These are phyloP conservation scores for Rhizoclosmatium globosum DNA, from an alignment of 192 early-diverging fungal genomes.

Conservation along the genomic window DNA sequence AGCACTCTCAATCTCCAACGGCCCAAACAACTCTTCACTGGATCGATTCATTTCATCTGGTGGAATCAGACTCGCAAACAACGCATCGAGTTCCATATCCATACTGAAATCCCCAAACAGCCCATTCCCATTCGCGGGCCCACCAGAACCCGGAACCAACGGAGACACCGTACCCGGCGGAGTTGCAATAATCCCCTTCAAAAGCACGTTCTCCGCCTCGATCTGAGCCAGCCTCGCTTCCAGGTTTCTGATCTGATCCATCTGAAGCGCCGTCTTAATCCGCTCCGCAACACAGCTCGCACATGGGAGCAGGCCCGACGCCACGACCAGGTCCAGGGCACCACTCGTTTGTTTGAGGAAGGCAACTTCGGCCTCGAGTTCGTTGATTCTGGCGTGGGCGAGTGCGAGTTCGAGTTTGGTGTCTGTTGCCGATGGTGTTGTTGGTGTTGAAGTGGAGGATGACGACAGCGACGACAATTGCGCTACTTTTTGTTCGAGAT, in stretches of 20 bases:
- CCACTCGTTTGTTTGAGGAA: neutral
- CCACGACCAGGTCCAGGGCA: neutral
- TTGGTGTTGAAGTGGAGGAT: neutral
- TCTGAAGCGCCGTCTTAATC: neutral
- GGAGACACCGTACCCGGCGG: too few species aligned
- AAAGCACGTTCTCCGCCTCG: neutral
- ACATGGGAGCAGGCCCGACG: neutral
- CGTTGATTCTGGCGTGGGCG: neutral
- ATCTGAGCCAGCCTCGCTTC: neutral
- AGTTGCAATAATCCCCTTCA: neutral
- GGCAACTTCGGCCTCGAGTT: neutral
- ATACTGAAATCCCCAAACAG: neutral
- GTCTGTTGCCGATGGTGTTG: neutral
- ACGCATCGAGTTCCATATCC: neutral
- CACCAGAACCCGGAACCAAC: too few species aligned
- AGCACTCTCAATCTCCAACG: neutral
- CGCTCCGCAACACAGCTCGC: neutral
- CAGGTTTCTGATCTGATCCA: neutral
- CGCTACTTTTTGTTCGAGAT: neutral
- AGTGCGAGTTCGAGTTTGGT: neutral
- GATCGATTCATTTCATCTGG: neutral
- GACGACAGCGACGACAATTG: neutral
- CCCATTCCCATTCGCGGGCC: too few species aligned
- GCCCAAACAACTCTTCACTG: constrained; percentile 2
- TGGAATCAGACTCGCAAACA: neutral